phyloP scores from a whole-genome alignment of 1,284 basidiomycete genomes.

The Malassezia brasiliensis region DNA sequence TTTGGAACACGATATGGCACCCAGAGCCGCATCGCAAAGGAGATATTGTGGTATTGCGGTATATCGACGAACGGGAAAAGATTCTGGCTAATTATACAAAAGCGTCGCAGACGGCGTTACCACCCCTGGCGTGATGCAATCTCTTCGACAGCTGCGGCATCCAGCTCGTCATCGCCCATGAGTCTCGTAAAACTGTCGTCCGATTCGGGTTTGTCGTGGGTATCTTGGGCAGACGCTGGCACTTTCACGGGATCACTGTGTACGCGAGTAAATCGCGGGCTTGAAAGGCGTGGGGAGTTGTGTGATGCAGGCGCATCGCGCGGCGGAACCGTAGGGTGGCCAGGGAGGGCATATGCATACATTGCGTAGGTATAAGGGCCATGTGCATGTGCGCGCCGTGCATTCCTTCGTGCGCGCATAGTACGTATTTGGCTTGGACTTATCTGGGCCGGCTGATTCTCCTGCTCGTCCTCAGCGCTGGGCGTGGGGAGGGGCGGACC shows the following conservation, averaged over 20 bases:
- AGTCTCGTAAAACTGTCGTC: slow-evolving; percentile 17
- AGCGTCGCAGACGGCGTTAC: background rate
- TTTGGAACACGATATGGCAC: slow-evolving; percentile 64
- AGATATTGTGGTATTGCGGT: slow-evolving; percentile 61
- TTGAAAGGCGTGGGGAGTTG: background rate
- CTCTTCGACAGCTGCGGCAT: slow-evolving; percentile 13
- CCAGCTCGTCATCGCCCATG: slow-evolving; percentile 11
- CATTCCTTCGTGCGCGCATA: slow-evolving; percentile 4
- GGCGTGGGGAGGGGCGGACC: background rate
- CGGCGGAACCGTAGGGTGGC: background rate
- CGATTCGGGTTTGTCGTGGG: slow-evolving; percentile 4
- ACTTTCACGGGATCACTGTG: slow-evolving; percentile 5
- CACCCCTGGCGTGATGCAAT: slow-evolving; percentile 12
- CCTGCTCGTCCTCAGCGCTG: background rate
- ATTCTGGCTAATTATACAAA: background rate
- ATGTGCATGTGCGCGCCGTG: background rate
- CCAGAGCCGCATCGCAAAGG: slow-evolving; percentile 66
- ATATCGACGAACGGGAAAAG: background rate
- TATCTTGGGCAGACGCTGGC: background rate
- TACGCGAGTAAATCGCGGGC: background rate
- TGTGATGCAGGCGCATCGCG: background rate
- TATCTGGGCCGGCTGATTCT: background rate
- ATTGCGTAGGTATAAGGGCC: slow-evolving; percentile 9
- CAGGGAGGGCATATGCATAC: background rate
- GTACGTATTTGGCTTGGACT: slow-evolving; percentile 7